phyloP scores from a whole-genome alignment of 768 basidiomycete species.

The Mycena floridula region DNA sequence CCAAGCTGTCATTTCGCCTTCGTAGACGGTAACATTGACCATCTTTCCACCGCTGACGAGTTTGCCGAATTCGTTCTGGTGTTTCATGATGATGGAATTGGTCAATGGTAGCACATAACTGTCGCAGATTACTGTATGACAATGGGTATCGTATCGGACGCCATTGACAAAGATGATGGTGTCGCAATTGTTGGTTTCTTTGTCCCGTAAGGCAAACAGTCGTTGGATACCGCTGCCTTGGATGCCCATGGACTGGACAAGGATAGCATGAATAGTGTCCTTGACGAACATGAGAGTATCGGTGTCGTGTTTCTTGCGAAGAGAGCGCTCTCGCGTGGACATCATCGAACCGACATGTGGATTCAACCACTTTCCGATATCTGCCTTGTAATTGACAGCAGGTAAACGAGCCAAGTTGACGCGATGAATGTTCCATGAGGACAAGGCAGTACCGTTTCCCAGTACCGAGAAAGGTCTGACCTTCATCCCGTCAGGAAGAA shows the following conservation, averaged over 20 bases:
- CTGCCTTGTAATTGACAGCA: background rate
- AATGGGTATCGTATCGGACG: conserved; percentile 16
- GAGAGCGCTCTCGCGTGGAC: background rate
- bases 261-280: conserved; percentile 21
- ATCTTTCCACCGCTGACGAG: conserved; percentile 2
- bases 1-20: conserved; percentile 39
- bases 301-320: background rate
- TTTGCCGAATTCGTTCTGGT: conserved; percentile 2
- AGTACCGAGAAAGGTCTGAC: background rate
- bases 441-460: background rate
- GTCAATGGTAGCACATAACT: conserved; percentile 17
- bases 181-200: conserved; percentile 11
- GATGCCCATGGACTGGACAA: conserved; percentile 19
- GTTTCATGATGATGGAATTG: background rate
- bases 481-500: background rate
- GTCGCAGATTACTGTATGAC: conserved; percentile 19
- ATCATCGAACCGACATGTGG: background rate
- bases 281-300: conserved; percentile 27
- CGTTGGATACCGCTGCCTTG: conserved; percentile 5
- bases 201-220: conserved; percentile 15
- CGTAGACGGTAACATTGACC: conserved; percentile 11
- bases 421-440: conserved; percentile 1
- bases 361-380: background rate
- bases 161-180: conserved; percentile 19
- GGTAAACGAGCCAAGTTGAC: background rate